A percentile compares a stretch with the other conserved stretches of the same genome.
These are phyloP conservation scores for Babesia ovis DNA, from an alignment of 169 alveolate species.

Conservation along the genomic window DNA sequence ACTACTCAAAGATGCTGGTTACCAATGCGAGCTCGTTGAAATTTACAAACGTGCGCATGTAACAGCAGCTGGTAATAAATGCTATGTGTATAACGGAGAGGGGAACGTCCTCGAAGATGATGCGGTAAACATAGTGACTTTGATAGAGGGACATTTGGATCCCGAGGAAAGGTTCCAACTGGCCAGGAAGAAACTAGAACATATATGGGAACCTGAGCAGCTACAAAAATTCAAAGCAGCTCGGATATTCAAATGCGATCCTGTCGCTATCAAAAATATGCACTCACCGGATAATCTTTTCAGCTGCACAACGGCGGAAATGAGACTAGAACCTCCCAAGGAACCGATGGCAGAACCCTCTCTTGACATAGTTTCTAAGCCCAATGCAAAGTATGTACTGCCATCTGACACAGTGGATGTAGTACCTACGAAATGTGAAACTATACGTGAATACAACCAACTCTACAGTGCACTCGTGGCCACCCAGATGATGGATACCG, in stretches of 20 bases:
- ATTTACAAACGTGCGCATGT: slow-evolving; percentile 42
- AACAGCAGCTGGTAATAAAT: slow-evolving; percentile 14
- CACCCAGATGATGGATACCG: slow-evolving; percentile 66
- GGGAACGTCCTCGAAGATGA: slow-evolving; percentile 8
- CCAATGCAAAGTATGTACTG: slow-evolving; percentile 7
- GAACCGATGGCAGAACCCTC: slow-evolving; percentile 4
- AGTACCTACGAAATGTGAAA: slow-evolving; percentile 12
- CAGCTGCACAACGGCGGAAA: slow-evolving; percentile 2
- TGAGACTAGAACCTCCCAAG: slow-evolving; percentile 13
- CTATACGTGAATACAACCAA: slow-evolving; percentile 29
- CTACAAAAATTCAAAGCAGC: slow-evolving; percentile 38
- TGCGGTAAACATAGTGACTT: slow-evolving; percentile 16
- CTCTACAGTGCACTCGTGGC: slow-evolving; percentile 41
- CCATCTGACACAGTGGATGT: neutral
- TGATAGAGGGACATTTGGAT: neutral
- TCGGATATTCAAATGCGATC: slow-evolving; percentile 25
- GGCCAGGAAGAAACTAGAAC: neutral
- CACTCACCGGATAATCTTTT: neutral
- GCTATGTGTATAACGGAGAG: slow-evolving; percentile 15
- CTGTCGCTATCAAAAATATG: neutral
- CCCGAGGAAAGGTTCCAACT: slow-evolving; percentile 21
- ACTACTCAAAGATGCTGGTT: slow-evolving; percentile 25
- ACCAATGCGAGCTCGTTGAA: slow-evolving; percentile 19
- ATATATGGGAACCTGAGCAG: neutral
- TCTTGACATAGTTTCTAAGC: neutral